These are phyloP conservation scores for Capronia coronata DNA, from an alignment of 2,329 filamentous ascomycete genomes.

Conservation along the genomic window DNA sequence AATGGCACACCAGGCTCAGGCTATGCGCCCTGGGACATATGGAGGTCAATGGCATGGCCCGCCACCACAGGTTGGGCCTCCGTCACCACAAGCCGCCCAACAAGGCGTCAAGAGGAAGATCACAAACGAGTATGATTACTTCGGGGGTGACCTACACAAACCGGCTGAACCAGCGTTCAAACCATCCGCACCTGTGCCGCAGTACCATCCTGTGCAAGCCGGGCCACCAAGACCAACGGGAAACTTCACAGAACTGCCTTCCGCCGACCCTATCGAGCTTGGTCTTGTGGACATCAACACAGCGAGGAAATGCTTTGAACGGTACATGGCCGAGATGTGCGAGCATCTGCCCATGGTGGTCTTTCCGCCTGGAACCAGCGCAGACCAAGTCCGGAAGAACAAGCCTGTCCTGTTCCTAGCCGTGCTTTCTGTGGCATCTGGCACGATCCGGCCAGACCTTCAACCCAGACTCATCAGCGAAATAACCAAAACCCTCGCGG, in stretches of 20 bases:
- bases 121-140: constrained; percentile 22
- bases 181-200: constrained; percentile 6
- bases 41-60: constrained; percentile 24
- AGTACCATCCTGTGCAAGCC: constrained; percentile 9
- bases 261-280: constrained; percentile 45
- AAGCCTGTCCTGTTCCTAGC: constrained; percentile 56
- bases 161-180: constrained; percentile 13
- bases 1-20: constrained; percentile 15
- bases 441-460: constrained; percentile 46
- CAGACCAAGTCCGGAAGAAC: constrained; percentile 49
- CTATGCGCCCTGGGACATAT: constrained; percentile 14
- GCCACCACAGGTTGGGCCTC: constrained; percentile 7
- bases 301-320: constrained; percentile 52
- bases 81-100: constrained; percentile 16
- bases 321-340: constrained; percentile 50
- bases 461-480: constrained; percentile 62
- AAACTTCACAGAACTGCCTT: constrained; percentile 21
- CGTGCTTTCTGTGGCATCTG: constrained; percentile 50
- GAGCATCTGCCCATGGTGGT: constrained; percentile 54
- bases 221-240: constrained; percentile 11
- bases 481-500: constrained; percentile 65
- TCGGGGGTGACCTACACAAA: constrained; percentile 27
- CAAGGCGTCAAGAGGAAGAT: constrained; percentile 27
- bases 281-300: constrained; percentile 47
- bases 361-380: constrained; percentile 49